These are phyloP conservation scores for Melanogaster broomeanus DNA, from an alignment of 768 basidiomycete genomes.

Conservation along the genomic window DNA sequence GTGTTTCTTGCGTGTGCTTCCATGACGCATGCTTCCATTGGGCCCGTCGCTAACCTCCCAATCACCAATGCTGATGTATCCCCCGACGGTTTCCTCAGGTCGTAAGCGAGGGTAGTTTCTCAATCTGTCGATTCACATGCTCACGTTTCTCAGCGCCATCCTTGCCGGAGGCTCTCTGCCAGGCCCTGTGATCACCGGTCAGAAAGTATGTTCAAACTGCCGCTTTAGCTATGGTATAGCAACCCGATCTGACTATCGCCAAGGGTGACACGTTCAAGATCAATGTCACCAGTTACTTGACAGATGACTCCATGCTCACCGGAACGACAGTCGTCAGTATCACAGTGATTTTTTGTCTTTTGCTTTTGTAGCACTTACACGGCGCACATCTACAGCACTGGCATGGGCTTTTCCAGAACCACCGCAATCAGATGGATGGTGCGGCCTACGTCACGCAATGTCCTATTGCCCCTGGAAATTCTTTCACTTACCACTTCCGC, in stretches of 20 bases:
- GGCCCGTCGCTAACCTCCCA: slow-evolving; percentile 25
- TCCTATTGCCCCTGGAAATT: slow-evolving; percentile 35
- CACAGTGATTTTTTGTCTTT: background rate
- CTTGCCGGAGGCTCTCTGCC: slow-evolving; percentile 41
- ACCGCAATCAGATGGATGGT: slow-evolving; percentile 29
- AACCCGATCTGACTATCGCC: background rate
- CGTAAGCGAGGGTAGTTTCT: slow-evolving; percentile 10
- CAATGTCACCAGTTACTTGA: slow-evolving; percentile 16
- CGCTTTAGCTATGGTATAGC: background rate
- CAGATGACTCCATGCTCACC: slow-evolving; percentile 18
- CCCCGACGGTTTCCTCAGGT: slow-evolving; percentile 37
- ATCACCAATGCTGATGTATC: slow-evolving; percentile 15
- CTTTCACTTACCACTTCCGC: slow-evolving; percentile 39
- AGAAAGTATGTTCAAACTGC: slow-evolving; percentile 28
- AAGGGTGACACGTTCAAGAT: slow-evolving; percentile 17
- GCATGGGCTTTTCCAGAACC: slow-evolving; percentile 29
- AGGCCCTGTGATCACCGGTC: slow-evolving; percentile 40
- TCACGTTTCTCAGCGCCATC: slow-evolving; percentile 29
- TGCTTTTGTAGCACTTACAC: background rate
- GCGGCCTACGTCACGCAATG: slow-evolving; percentile 41
- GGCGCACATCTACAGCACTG: slow-evolving; percentile 15
- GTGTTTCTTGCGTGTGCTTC: slow-evolving; percentile 1
- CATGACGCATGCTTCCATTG: slow-evolving; percentile 8
- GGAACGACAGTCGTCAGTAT: slow-evolving; percentile 18
- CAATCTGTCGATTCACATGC: background rate